phyloP scores from a whole-genome alignment of 2,329 filamentous ascomycete genomes.

The Boeremia exigua region DNA sequence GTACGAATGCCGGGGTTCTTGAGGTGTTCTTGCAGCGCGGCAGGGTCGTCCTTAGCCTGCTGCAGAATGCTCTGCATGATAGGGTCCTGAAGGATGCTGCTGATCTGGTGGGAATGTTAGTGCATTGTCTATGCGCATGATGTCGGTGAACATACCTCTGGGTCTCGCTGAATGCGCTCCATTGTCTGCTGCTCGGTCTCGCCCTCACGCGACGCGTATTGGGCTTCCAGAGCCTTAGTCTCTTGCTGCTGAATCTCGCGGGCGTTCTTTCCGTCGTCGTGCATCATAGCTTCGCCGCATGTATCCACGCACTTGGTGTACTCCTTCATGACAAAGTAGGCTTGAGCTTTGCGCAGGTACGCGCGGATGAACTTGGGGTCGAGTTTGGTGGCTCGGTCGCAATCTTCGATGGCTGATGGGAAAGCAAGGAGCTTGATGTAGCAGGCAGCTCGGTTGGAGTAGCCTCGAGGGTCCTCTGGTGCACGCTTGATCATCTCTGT shows the following conservation, averaged over 20 bases:
- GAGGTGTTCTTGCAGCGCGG: constrained; percentile 96
- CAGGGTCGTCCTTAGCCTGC: constrained; percentile 92
- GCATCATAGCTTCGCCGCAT: constrained; percentile 77
- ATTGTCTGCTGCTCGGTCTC: constrained; percentile 96
- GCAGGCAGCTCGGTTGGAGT: constrained; percentile 95
- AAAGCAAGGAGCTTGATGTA: constrained; percentile 97
- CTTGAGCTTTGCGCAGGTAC: constrained; percentile 95
- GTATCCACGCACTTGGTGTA: constrained; percentile 94
- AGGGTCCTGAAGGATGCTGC: constrained; percentile 89
- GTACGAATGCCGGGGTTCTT: constrained; percentile 82
- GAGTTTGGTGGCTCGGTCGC: constrained; percentile 86
- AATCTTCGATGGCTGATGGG: constrained; percentile 91
- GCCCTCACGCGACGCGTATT: constrained; percentile 89
- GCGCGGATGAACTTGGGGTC: constrained; percentile 93
- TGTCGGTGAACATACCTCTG: constrained; percentile 69
- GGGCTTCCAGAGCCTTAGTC: constrained; percentile 87
- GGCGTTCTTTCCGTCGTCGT: constrained; percentile 82
- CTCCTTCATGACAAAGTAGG: constrained; percentile 96
- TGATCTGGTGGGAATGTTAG: constrained; percentile 63
- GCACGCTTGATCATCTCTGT: constrained; percentile 96
- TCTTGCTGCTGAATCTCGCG: constrained; percentile 94
- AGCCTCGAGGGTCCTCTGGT: constrained; percentile 89
- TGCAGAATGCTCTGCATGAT: constrained; percentile 98
- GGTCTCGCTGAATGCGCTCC: constrained; percentile 87
- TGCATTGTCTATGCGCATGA: not conserved